Percentiles rank a stretch among this genome's conserved stretches.
These are phyloP conservation scores for Chlamydomonas schloesseri DNA, from an alignment of 139 green algal species.

Conservation along the genomic window DNA sequence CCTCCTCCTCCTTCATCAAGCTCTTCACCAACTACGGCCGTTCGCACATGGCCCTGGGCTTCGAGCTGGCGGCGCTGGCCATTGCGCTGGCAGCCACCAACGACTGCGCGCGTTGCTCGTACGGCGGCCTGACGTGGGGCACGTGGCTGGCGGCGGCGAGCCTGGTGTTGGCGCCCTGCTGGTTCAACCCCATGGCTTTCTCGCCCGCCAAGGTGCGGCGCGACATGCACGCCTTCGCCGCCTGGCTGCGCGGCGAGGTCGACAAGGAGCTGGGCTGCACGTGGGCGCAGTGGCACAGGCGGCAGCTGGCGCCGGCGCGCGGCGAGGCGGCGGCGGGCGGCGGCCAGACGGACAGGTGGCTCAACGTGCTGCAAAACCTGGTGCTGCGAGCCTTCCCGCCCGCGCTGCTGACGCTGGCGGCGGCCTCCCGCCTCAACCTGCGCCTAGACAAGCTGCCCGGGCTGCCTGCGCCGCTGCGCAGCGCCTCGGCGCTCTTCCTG, in stretches of 20 bases:
- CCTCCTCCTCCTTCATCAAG: constrained; percentile 77
- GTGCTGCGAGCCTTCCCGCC: constrained; percentile 18
- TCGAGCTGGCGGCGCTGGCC: constrained; percentile 63
- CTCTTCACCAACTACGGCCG: constrained; percentile 70
- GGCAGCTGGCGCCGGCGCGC: constrained; percentile 49
- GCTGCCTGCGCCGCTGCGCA: neutral
- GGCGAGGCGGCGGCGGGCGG: constrained; percentile 31
- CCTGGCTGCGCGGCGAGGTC: constrained; percentile 52
- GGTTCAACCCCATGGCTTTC: constrained; percentile 65
- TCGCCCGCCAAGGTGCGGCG: constrained; percentile 44
- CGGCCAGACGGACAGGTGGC: constrained; percentile 44
- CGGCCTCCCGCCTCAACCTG: constrained; percentile 44
- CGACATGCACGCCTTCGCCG: constrained; percentile 39
- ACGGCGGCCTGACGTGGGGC: constrained; percentile 66
- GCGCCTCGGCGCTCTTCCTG: constrained; percentile 21
- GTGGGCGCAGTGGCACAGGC: constrained; percentile 59
- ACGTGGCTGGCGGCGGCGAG: constrained; percentile 76
- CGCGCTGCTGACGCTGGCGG: constrained; percentile 47
- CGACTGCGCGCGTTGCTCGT: constrained; percentile 36
- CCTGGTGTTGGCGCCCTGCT: constrained; percentile 81
- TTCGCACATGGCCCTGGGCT: constrained; percentile 79
- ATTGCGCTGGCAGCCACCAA: constrained; percentile 21
- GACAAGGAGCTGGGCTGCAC: constrained; percentile 53
- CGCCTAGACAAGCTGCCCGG: constrained; percentile 22
- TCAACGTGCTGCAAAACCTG: constrained; percentile 33